Evolutionary conservation across 2,329 filamentous ascomycete genomes (phyloP).

Genomic region (Penicillium vulpinum): DNA sequence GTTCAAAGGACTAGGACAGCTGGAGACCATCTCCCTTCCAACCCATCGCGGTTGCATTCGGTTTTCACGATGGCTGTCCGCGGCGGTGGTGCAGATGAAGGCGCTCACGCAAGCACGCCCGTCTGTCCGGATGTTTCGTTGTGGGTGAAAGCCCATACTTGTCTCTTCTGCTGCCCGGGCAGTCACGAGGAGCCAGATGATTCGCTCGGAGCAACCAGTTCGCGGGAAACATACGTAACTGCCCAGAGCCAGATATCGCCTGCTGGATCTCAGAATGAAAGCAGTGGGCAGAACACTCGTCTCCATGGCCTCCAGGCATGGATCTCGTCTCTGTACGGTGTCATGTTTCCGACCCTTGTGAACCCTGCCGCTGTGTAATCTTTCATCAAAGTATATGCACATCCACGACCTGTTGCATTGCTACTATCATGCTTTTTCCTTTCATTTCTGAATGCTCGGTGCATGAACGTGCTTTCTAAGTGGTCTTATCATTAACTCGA

Average conservation of each 20-base stretch:
- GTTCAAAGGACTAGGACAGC: neutral
- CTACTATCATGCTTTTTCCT: neutral
- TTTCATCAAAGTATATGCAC: neutral
- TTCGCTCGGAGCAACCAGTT: slow-evolving; percentile 8
- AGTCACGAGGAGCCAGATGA: neutral
- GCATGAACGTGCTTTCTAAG: neutral
- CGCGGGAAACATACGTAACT: slow-evolving; percentile 20
- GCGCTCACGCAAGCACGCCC: neutral
- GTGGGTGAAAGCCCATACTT: slow-evolving; percentile 9
- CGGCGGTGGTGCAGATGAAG: neutral
- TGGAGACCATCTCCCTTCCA: neutral
- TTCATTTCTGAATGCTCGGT: neutral
- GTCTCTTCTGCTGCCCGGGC: slow-evolving; percentile 12
- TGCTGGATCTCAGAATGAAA: neutral
- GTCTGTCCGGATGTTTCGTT: neutral
- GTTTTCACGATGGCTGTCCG: neutral
- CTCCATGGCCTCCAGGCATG: neutral
- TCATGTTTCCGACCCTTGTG: neutral
- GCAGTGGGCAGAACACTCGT: neutral
- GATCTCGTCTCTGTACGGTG: slow-evolving; percentile 4
- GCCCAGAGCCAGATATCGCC: slow-evolving; percentile 12
- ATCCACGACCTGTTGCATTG: neutral
- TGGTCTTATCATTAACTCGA: neutral
- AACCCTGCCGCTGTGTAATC: neutral
- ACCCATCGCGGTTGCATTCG: slow-evolving; percentile 3